Conservation (phyloP, 495 filamentous ascomycete genomes). For the Lasiosphaeria hispida region DNA sequence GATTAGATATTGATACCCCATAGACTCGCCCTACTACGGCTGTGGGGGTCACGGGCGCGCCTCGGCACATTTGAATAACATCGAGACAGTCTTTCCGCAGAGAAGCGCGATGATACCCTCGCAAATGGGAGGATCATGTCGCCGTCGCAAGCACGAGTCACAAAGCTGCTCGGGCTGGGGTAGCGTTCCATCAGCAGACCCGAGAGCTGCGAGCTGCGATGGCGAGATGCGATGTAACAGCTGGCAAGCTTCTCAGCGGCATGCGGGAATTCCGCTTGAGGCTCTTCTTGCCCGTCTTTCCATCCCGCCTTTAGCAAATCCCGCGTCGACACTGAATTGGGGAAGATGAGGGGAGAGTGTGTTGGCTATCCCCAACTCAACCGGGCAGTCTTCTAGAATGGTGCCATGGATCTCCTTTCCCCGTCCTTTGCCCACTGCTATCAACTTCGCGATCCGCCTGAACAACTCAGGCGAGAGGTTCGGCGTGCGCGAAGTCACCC, state of each 20-base stretch:
- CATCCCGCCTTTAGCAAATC: conserved; percentile 10
- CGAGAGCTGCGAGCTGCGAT: conserved; percentile 28
- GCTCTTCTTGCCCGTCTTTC: conserved; percentile 10
- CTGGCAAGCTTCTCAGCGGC: conserved; percentile 15
- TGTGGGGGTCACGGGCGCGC: not conserved
- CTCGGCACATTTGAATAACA: not conserved
- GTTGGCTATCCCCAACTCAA: conserved; percentile 1
- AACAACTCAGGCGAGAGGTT: not conserved
- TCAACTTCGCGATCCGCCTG: conserved; percentile 3
- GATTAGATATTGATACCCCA: no score
- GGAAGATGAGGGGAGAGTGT: not conserved
- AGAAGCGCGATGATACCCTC: conserved; percentile 6
- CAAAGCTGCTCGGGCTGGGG: not conserved
- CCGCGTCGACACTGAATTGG: conserved; percentile 4
- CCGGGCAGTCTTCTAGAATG: conserved; percentile 22
- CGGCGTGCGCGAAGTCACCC: not conserved
- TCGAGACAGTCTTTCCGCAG: not conserved
- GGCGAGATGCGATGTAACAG: conserved; percentile 34
- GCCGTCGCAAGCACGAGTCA: not conserved
- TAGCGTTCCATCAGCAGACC: conserved; percentile 32
- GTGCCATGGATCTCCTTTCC: conserved; percentile 1
- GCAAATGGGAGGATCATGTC: not conserved
- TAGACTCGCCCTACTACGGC: not conserved
- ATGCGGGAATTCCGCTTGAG: conserved; percentile 21
- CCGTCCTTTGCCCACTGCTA: no score